These are phyloP conservation scores for Pisolithus thermaeus DNA, from an alignment of 1,284 basidiomycete species.

Conservation along the genomic window DNA sequence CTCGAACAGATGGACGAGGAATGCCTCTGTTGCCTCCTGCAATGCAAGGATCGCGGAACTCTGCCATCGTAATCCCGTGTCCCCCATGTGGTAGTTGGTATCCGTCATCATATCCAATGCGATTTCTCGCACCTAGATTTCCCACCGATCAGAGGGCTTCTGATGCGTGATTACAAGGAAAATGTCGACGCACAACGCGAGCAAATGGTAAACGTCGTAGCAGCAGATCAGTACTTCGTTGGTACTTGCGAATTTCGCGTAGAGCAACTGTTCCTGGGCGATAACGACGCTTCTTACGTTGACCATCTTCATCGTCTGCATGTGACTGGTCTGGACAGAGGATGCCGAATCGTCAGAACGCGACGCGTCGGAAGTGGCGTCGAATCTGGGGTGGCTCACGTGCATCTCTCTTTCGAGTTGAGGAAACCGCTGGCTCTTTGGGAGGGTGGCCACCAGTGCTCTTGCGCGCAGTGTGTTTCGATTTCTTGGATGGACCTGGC, in stretches of 20 bases:
- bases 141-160: conserved; percentile 4
- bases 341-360: conserved; percentile 8
- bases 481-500: conserved; percentile 43
- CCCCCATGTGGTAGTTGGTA: conserved; percentile 54
- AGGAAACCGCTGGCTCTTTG: conserved; percentile 15
- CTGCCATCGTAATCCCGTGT: conserved; percentile 80
- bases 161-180: background rate
- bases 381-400: conserved; percentile 15
- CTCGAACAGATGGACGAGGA: conserved; percentile 90
- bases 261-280: conserved; percentile 86
- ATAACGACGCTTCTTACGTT: conserved; percentile 58
- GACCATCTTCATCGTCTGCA: conserved; percentile 21
- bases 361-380: background rate
- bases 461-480: conserved; percentile 66
- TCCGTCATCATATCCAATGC: conserved; percentile 81
- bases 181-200: conserved; percentile 63
- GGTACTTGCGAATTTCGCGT: conserved; percentile 89
- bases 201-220: conserved; percentile 88
- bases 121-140: conserved; percentile 81
- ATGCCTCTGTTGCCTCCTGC: conserved; percentile 94
- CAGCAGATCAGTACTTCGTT: conserved; percentile 87
- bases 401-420: conserved; percentile 20
- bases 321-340: conserved; percentile 15
- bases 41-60: conserved; percentile 84
- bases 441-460: conserved; percentile 61